Base-by-base conservation (phyloP, 306 rosid genomes). In the Canavalia gladiata region DNA sequence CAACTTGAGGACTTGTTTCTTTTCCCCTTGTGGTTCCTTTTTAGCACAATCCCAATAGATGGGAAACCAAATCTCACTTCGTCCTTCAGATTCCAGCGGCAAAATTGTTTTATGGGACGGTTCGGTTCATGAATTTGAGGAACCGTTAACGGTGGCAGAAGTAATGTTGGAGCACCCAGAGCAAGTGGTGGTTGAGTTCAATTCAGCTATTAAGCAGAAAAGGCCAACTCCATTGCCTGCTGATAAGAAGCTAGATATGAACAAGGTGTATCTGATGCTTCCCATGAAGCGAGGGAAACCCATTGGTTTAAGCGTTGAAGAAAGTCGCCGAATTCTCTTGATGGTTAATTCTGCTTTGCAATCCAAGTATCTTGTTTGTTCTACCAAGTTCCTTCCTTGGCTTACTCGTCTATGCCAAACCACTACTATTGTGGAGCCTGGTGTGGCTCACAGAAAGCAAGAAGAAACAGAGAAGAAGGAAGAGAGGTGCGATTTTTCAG, bases 101-200 rank as follows among this genome's bases (percentile, higher is more conserved):
- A 92, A 85, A 82, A 87, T 95, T 1, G 84, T 95, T n/a, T 77
- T 88, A 7, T 89, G 82, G 12, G 89, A 95, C 29, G 98, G 99
- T 4, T 88, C 96, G 0, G 87, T 95, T 59, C 90, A 85, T 0
- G 85, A 90, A 82, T 88, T 91, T 8, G 85, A 89, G 2, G 59
- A 87, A 2, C 78, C 84, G 0, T 2, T 93, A 9, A 91, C 89
- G 0, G 98, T 68, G 7, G 98, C 98, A 3, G 99, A 93, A 91
- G 55, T 95, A 4, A 95, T 95, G 99, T 67, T 93, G 54, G 99
- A 95, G 37, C 90, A 95, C 59, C 97, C 98, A 10, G 93, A 89
- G 9, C 91, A 90, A 0, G 90, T 89, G 0, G 99, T 95, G 39
- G 94, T 93, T 5, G 99, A 95, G 39, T 85, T 91, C n/a, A 55